Evolutionary conservation across 352 stramenopile species (phyloP).

Genomic region (Paralagenidium karlingii): DNA sequence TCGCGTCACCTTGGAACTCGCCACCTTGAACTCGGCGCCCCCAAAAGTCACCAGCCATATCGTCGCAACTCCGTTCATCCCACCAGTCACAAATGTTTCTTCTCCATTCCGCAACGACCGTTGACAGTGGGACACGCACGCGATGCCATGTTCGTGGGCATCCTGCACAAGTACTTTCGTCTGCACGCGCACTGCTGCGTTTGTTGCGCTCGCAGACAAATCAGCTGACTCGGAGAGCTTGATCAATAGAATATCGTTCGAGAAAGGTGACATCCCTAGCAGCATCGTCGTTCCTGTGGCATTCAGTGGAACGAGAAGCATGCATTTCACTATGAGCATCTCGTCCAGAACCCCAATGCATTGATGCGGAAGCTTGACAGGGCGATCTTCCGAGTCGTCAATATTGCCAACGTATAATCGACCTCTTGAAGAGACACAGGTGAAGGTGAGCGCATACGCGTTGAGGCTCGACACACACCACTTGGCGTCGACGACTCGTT

Average conservation of each 20-base stretch:
- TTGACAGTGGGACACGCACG: conserved; percentile 27
- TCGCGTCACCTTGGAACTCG: neutral
- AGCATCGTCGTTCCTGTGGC: conserved; percentile 34
- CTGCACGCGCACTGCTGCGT: conserved; percentile 25
- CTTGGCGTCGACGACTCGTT: conserved; percentile 38
- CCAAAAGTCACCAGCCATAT: conserved; percentile 50
- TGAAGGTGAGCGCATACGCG: conserved; percentile 29
- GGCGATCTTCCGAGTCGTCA: conserved; percentile 3
- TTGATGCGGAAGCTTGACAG: conserved; percentile 19
- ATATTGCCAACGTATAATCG: conserved; percentile 23
- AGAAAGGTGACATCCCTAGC: conserved; percentile 19
- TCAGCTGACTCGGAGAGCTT: conserved; percentile 39
- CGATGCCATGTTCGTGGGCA: conserved; percentile 40
- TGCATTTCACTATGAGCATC: conserved; percentile 10
- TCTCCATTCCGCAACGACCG: conserved; percentile 22
- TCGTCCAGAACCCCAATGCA: conserved; percentile 28
- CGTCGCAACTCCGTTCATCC: conserved; percentile 43
- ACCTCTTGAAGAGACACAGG: conserved; percentile 34
- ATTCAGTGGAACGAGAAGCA: conserved; percentile 22
- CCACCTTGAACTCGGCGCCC: conserved; percentile 3
- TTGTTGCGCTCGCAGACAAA: too few relatives aligned
- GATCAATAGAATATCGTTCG: conserved; percentile 27
- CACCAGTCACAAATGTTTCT: conserved; percentile 50
- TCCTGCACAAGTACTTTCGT: conserved; percentile 37
- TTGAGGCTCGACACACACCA: conserved; percentile 25